Evolutionary conservation across 2,329 filamentous ascomycete species (phyloP), one percentile per base, ranked within the genome.

Genomic region (Penicillium sp.): DNA sequence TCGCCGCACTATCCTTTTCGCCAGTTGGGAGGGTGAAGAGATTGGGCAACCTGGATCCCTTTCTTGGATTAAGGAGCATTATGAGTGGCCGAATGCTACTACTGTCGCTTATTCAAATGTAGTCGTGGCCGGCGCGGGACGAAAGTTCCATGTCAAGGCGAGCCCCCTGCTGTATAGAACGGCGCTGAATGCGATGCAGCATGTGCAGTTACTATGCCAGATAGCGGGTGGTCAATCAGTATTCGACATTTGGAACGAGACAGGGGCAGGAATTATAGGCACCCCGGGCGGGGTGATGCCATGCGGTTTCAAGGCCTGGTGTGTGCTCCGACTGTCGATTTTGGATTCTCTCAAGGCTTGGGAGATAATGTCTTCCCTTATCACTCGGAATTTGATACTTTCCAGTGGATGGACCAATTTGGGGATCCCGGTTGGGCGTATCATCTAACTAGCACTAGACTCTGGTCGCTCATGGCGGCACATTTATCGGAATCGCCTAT

Each of bases 301-400:
- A 87, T 85, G 1, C 84, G 85, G 26, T 89, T 89, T 75, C 83
- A 87, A 67, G 83, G 78, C 59, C 84, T 83, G 1, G 85, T 86
- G 41, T 55, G 52, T 35, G 79, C 89, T 29, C 80, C 86, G 5
- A 82, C 77, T 46, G 68, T 88, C 11, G 82, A 87, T 65, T 77
- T 88, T 54, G 79, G 82, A 46, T 88, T 88, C 68, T 72, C 72
- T 22, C 67, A 60, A 9, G 71, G 70, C 37, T 52, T 61, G 0
- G 65, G 70, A 2, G 76, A 78, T 43, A 68, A 71, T 63, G 71
- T 77, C 43, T 87, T 88, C 65, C 87, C 89, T 72, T 92, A 91
- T 65, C 89, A 92, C 50, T 67, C 82, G 62, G 90, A 91, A 72
- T 92, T 90, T 68, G 90, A 92, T 68, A 87, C 81, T 10, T 90